Evolutionary conservation across 139 green algal genomes (phyloP).

Genomic region (Ostreobium quekettii): DNA sequence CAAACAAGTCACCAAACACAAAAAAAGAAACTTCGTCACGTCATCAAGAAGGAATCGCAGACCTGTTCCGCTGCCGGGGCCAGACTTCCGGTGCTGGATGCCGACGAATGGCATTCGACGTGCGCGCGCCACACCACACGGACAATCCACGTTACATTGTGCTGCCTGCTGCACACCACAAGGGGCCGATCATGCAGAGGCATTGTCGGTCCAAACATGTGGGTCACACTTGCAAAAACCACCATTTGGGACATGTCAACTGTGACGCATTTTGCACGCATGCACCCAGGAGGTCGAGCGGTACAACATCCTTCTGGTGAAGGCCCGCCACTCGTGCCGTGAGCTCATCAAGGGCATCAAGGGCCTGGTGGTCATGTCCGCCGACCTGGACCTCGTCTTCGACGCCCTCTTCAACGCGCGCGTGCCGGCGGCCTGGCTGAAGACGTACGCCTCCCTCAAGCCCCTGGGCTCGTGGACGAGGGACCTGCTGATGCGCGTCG

Average conservation of each 20-base stretch:
- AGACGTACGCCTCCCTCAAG: constrained; percentile 75
- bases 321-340: constrained; percentile 40
- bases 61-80: too few relatives aligned
- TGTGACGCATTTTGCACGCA: too few relatives aligned
- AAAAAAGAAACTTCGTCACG: too few relatives aligned
- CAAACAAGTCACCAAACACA: too few relatives aligned
- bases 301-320: constrained; percentile 74
- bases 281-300: constrained; percentile 50
- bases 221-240: too few relatives aligned
- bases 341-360: constrained; percentile 69
- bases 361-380: constrained; percentile 76
- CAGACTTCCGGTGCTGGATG: too few relatives aligned
- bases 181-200: too few relatives aligned
- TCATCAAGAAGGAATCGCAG: too few relatives aligned
- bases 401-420: constrained; percentile 48
- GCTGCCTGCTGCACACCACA: neutral
- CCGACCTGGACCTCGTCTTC: constrained; percentile 71
- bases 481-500: constrained; percentile 67
- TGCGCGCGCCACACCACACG: neutral
- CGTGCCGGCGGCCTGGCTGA: constrained; percentile 61
- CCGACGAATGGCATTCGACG: too few relatives aligned
- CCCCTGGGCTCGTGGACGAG: constrained; percentile 68
- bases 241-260: too few relatives aligned
- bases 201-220: too few relatives aligned
- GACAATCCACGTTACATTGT: constrained; percentile 1